Evolutionary conservation across 257 asterid species (phyloP), one percentile per base, ranked within the genome.

Genomic region (Scutellaria barbata): DNA sequence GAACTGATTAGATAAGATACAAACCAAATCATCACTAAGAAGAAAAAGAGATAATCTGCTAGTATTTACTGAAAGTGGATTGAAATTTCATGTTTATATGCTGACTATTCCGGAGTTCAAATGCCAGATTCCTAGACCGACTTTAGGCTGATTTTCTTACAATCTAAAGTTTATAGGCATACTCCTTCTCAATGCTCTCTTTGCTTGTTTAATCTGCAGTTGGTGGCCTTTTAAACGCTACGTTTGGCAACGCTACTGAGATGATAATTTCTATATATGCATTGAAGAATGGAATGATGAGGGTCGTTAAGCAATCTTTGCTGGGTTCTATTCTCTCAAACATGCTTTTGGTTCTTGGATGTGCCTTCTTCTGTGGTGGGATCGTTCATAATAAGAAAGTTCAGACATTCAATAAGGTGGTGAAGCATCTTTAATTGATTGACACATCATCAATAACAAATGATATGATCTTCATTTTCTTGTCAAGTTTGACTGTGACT

Each of bases 241-340:
- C 98, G 59, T 92, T 95, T 66, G 99, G 99, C 60, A 95, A 92
- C 72, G 97, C 97, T 20, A 95, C 99, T 1, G 99, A 95, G 80
- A 92, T 95, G 99, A 95, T 95, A 61, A 95, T 92, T 66, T 88
- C 97, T 0, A 85, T 95, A 56, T 92, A 88, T 63, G 99, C 99
- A 12, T 80, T 95, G 84, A 89, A 95, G 63, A 90, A 85, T 30
- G 97, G 93, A 48, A 95, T 95, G 99, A 84, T 89, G 71, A 83
- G 92, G 83, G 97, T 95, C 43, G 98, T 95, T 80, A 92, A 95
- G 51, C 95, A 89, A 58, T 95, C 99, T 58, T 76, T 95, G 60
- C 84, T 95, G 33, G 99, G 97, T 74, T 95, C 99, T 69, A 91
- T 95, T 71, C 89, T 95, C 78, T 95, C 99, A 12, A 95, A 95